phyloP scores from a whole-genome alignment of 176 grass and related monocot genomes.

The Carex kokanica region DNA sequence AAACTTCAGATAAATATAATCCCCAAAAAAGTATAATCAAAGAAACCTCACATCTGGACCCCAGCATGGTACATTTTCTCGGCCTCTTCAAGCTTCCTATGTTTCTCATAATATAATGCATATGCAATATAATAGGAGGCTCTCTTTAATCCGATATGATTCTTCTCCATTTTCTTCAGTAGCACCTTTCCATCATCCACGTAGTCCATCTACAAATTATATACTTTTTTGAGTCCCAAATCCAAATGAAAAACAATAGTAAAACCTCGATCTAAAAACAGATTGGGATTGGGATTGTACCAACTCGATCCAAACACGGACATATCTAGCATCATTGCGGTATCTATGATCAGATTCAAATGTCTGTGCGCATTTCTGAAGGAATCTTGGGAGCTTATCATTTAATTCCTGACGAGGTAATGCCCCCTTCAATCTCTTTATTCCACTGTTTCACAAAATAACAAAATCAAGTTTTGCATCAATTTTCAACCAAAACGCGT shows the following conservation, averaged over 20 bases:
- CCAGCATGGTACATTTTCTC: constrained; percentile 73
- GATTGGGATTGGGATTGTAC: constrained; percentile 18
- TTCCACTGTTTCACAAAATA: constrained; percentile 35
- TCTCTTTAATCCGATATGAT: constrained; percentile 69
- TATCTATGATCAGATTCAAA: constrained; percentile 61
- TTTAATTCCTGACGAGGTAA: constrained; percentile 43
- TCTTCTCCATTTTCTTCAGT: constrained; percentile 80
- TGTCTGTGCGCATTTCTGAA: constrained; percentile 84
- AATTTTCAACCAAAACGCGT: not conserved
- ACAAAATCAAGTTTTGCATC: not conserved
- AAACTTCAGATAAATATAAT: constrained; percentile 2
- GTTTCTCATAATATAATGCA: constrained; percentile 91
- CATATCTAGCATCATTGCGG: constrained; percentile 59
- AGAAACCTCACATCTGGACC: constrained; percentile 61
- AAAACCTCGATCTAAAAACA: not conserved
- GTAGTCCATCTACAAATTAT: constrained; percentile 68
- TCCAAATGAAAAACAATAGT: not conserved
- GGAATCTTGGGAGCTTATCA: constrained; percentile 84
- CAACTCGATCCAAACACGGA: constrained; percentile 86
- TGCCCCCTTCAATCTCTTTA: constrained; percentile 49
- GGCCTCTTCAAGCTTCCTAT: constrained; percentile 46
- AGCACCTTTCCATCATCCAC: constrained; percentile 72
- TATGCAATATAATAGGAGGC: constrained; percentile 80
- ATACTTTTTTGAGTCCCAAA: not conserved
- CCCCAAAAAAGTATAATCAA: not conserved